Base-by-base conservation (phyloP, 164 flowering plant species). In the Umbilicus rupestris region DNA sequence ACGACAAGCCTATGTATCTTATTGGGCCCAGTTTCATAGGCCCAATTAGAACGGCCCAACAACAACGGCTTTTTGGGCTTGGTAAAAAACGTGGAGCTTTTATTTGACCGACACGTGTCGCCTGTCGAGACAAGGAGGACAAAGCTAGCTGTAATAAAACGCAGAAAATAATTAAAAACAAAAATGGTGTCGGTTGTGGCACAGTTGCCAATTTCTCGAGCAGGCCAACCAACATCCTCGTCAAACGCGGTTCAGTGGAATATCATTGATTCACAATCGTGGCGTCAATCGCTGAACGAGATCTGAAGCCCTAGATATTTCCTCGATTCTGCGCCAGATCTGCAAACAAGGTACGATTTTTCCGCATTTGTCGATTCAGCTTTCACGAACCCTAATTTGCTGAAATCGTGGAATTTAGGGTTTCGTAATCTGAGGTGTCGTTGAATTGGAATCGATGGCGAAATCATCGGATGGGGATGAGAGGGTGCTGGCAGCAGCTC, bases 401-500 rank as follows among this genome's bases (percentile, higher is more conserved):
- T 7, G 37, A 35, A 35, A 35, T 5, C 37, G 37, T 35, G 37
- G 37, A 35, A 35, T 35, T 33, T 33, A 33, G 37, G 37, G 57
- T 29, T 16, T 20, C 12, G 11, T 3, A 20, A 20, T 22, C 22
- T 50, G 28, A 20, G 57, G 10, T 4, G 22, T 2, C 3, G 22
- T 50, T 50, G 19, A 58, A 59, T 12, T 19, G 10, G 55, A 60
- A 63, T 14, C 26, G 20, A 70, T 69, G 77, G 71, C 76, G 67
- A 65, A 75, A 39, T 58, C 70, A 10, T 47, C 74, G 2, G 88
- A 81, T 28, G 92, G 84, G n/a, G 79, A 86, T 47, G 85, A 86
- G 68, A 74, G 83, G 64, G 87, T 86, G 7, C 70, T 84, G 35
- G 92, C 87, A 3, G 71, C 87, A 33, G 92, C 88, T 15, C 87